Base-by-base conservation (phyloP, 1,139 yeast species). In the Scheffersomyces parashehatae region DNA sequence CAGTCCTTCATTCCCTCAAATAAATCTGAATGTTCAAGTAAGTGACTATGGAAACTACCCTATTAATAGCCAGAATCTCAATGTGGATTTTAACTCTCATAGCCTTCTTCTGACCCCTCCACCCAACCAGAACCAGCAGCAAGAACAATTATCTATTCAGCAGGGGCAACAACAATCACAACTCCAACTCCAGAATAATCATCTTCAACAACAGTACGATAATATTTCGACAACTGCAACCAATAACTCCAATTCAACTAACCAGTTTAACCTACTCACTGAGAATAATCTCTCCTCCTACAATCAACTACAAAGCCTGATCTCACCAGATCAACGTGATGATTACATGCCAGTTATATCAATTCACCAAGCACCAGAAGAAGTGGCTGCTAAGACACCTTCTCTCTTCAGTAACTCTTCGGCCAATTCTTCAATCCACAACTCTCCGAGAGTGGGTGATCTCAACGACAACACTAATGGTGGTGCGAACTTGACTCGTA, bases 341-440 rank as follows among this genome's bases (percentile, higher is more conserved):
- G 37, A 39, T 12, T 40, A 45, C 38, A 46, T 42, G 10, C 39
- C 44, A 14, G 58, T 57, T 37, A 69, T 67, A 28, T 58, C 67
- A 35, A 64, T 65, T 39, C 68, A 61, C 39, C 69, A 53, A 46
- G 74, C 67, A 0, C 72, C 73, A 3, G 73, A 67, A 29, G 56
- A 55, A 4, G 52, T 63, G 5, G 71, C 72, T 2, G 65, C 72
- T 3, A 61, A 60, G 43, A 73, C 79, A 1, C 79, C 79, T 1
- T 73, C 78, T 6, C 57, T 74, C 16, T 74, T 74, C 52, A 68
- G 75, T 47, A 72, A 71, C 50, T 68, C 75, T 2, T 64, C 70
- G 10, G 69, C 67, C 26, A 64, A 62, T 45, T 67, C 73, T 2
- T 60, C 69, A 4, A 48, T 54, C 12, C 56, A 52, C 40, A 59